Evolutionary conservation across 1,284 basidiomycete genomes (phyloP).

Genomic region (Cutaneotrichosporon sp.): DNA sequence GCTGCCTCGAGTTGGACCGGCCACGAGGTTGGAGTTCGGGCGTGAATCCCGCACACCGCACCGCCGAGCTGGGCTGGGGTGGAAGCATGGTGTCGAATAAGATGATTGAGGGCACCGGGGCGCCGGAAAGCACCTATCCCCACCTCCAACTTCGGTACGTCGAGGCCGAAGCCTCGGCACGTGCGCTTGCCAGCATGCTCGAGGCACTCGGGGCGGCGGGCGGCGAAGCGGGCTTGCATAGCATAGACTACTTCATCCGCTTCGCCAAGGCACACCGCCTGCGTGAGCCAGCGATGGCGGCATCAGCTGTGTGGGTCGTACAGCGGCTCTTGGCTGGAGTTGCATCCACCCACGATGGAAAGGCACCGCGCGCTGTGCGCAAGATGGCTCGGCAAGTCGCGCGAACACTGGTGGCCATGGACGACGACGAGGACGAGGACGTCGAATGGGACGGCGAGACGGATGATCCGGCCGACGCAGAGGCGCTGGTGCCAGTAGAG

Average conservation of each 20-base stretch:
- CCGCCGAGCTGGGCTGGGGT: constrained; percentile 53
- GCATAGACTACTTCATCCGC: constrained; percentile 76
- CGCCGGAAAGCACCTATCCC: constrained; percentile 35
- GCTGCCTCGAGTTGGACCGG: constrained; percentile 68
- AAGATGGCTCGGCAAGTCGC: constrained; percentile 67
- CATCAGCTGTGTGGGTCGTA: constrained; percentile 80
- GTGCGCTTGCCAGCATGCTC: constrained; percentile 68
- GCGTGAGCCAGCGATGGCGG: constrained; percentile 56
- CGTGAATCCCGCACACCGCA: constrained; percentile 22
- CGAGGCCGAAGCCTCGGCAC: constrained; percentile 60
- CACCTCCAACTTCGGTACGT: constrained; percentile 63
- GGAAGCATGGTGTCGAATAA: constrained; percentile 24
- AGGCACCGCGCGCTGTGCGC: constrained; percentile 58
- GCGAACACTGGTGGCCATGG: constrained; percentile 65
- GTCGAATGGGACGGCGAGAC: constrained; percentile 60
- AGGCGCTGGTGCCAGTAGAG: constrained; percentile 55
- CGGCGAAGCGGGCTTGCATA: constrained; percentile 66
- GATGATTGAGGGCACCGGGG: constrained; percentile 37
- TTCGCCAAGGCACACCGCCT: constrained; percentile 55
- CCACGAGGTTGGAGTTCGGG: constrained; percentile 58
- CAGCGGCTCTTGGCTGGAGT: constrained; percentile 71
- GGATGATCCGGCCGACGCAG: constrained; percentile 22
- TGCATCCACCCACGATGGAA: constrained; percentile 51
- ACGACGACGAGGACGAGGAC: constrained; percentile 69
- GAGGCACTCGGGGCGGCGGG: constrained; percentile 65